These are phyloP conservation scores for Syzygium jambos DNA, from an alignment of 345 rosid genomes.

Conservation along the genomic window DNA sequence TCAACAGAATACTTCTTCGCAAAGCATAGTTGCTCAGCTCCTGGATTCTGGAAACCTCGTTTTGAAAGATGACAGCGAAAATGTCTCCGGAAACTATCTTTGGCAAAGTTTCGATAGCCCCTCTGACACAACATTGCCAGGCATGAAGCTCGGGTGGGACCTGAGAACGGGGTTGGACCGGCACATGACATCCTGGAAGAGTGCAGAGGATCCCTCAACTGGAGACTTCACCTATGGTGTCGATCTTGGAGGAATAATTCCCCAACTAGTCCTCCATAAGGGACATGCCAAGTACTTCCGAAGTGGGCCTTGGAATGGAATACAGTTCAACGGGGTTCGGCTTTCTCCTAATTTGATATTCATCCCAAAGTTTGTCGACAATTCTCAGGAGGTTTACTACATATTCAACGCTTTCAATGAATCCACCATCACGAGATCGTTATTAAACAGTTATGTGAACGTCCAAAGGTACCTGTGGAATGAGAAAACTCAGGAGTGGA, in stretches of 20 bases:
- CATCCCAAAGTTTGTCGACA: neutral
- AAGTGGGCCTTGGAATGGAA: neutral
- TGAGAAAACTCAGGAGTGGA: neutral
- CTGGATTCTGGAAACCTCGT: neutral
- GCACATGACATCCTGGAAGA: neutral
- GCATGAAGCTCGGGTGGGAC: neutral
- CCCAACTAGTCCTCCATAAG: neutral
- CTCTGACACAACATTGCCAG: neutral
- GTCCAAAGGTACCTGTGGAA: neutral
- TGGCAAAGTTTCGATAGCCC: neutral
- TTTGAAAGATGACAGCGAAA: neutral
- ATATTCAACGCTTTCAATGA: neutral
- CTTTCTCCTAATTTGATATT: accelerated
- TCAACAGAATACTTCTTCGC: neutral
- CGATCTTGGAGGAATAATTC: neutral
- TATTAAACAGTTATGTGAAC: neutral
- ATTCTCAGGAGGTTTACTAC: neutral
- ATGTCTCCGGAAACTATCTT: neutral
- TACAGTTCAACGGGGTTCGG: neutral
- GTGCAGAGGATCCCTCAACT: neutral
- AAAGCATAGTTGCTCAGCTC: neutral
- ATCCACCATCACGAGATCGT: neutral
- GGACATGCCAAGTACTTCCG: neutral
- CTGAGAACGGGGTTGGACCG: neutral
- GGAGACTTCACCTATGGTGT: neutral